Conservation (phyloP, 2,329 filamentous ascomycete genomes). For the Achaetomium macrosporum region DNA sequence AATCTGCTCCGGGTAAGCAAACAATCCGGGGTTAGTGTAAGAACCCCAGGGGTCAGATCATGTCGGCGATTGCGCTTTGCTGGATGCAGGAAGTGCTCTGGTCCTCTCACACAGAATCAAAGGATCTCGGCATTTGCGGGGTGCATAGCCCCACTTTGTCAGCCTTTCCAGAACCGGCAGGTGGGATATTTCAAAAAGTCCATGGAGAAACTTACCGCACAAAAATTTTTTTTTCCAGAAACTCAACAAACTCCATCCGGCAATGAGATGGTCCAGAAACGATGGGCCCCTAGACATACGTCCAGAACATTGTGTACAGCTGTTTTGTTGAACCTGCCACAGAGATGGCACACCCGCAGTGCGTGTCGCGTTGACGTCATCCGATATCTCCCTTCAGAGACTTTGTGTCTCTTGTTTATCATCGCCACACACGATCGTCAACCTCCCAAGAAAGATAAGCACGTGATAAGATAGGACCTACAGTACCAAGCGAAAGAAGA, state of each 20-base stretch:
- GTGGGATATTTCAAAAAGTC: constrained; percentile 6
- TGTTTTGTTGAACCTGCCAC: not conserved
- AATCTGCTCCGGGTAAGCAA: not conserved
- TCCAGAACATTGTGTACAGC: not conserved
- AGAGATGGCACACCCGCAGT: not conserved
- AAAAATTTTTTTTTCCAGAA: not conserved
- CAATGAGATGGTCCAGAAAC: not conserved
- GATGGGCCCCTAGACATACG: not conserved
- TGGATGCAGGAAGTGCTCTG: too few species aligned
- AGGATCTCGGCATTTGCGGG: constrained; percentile 15
- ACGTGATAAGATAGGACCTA: not conserved
- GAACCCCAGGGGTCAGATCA: not conserved
- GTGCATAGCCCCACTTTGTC: constrained; percentile 3
- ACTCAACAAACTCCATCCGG: not conserved
- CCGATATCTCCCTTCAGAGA: not conserved
- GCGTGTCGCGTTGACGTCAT: not conserved
- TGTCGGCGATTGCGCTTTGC: too few species aligned
- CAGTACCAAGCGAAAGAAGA: constrained; percentile 7
- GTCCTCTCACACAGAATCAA: too few species aligned
- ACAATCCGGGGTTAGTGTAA: not conserved
- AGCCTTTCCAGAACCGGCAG: constrained; percentile 14
- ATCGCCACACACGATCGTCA: not conserved
- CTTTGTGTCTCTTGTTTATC: not conserved
- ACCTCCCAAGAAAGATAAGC: not conserved
- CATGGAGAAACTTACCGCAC: not conserved